A percentile compares a stretch with the other conserved stretches of the same genome.
phyloP scores from a whole-genome alignment of 129 eudicot species.

The Calendula officinalis region DNA sequence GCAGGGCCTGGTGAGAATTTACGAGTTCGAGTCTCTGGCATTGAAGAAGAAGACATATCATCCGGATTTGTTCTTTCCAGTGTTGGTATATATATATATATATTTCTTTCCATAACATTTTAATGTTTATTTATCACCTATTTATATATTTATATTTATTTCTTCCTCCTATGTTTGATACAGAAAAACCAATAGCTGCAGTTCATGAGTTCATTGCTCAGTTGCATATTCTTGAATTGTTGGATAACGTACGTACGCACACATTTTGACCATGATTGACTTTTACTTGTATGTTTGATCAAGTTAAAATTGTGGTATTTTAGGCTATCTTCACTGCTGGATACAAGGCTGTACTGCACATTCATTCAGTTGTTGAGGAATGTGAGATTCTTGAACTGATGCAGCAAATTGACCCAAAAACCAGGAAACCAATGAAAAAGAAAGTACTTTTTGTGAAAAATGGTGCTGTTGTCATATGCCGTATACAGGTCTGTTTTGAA shows the following conservation, averaged over 20 bases:
- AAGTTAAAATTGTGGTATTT: background rate
- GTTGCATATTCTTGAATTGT: conserved; percentile 83
- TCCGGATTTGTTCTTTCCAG: conserved; percentile 72
- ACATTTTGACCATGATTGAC: background rate
- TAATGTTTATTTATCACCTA: background rate
- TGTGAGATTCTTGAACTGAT: conserved; percentile 90
- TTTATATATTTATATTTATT: background rate
- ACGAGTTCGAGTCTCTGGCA: conserved; percentile 79
- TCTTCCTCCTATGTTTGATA: conserved; percentile 22
- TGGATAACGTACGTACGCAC: conserved; percentile 88
- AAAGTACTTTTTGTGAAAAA: conserved; percentile 84
- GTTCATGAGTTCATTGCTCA: conserved; percentile 81
- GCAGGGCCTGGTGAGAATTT: conserved; percentile 97
- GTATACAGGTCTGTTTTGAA: conserved; percentile 63
- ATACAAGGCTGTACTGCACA: conserved; percentile 92
- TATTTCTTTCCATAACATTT: background rate
- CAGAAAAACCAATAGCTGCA: conserved; percentile 76
- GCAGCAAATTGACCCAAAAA: conserved; percentile 81
- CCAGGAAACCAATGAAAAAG: conserved; percentile 73
- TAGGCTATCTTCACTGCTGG: conserved; percentile 98
- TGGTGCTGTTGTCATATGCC: conserved; percentile 78
- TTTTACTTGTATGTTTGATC: background rate
- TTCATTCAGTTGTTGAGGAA: conserved; percentile 92
- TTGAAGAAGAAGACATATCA: conserved; percentile 84
- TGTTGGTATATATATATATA: conserved; percentile 42